Evolutionary conservation across 1,139 yeast species (phyloP).

Genomic region (Pichia sp.): DNA sequence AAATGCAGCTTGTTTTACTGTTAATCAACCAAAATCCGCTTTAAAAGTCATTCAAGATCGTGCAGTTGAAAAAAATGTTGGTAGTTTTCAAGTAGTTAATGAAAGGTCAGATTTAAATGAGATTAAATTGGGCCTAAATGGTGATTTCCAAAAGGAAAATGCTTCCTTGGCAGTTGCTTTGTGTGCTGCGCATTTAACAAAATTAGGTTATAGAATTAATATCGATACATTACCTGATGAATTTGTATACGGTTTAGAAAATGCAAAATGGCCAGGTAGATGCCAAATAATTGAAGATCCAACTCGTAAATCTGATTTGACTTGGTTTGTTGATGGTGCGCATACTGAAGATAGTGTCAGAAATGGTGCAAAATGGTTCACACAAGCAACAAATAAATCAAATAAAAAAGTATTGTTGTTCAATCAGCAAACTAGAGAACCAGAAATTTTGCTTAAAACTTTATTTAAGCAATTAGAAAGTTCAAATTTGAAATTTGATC

Average conservation of each 20-base stretch:
- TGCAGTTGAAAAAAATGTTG: constrained; percentile 55
- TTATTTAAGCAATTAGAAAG: constrained; percentile 39
- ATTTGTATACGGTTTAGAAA: constrained; percentile 58
- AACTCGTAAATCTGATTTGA: constrained; percentile 39
- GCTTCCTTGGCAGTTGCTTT: constrained; percentile 85
- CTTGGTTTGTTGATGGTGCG: constrained; percentile 92
- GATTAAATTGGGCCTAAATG: constrained; percentile 69
- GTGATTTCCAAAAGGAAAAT: constrained; percentile 76
- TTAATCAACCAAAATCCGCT: constrained; percentile 46
- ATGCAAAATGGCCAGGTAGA: constrained; percentile 88
- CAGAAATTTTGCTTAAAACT: constrained; percentile 51
- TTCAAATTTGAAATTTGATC: constrained; percentile 45
- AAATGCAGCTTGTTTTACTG: constrained; percentile 60
- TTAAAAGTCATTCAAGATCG: constrained; percentile 50
- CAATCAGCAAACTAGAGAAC: constrained; percentile 93
- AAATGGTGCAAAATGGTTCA: constrained; percentile 79
- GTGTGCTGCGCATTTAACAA: constrained; percentile 54
- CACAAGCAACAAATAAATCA: constrained; percentile 27
- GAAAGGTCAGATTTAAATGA: constrained; percentile 34
- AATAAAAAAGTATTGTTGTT: constrained; percentile 52
- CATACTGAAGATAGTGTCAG: constrained; percentile 84
- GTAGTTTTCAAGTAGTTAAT: constrained; percentile 47
- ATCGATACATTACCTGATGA: constrained; percentile 45
- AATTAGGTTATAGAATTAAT: constrained; percentile 34
- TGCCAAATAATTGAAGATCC: constrained; percentile 61